Base-by-base conservation (phyloP, 305 asterid species). In the Rubia tinctorum region DNA sequence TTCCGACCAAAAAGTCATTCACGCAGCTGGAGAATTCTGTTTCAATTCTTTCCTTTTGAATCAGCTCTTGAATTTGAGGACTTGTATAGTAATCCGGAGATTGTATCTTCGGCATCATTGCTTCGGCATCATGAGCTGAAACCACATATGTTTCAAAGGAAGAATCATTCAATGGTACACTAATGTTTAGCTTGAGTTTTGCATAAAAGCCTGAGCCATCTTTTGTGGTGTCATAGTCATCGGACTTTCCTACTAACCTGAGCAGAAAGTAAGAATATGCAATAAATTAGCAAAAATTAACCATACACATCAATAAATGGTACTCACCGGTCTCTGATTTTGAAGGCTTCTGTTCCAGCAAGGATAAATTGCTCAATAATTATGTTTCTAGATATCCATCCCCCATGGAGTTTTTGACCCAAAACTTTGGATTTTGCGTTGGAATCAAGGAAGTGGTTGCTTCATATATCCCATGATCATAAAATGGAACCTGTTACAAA, bases 1-100 rank as follows among this genome's bases (percentile, higher is more conserved):
- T 77, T 63, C 97, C 99, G 30, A 91, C 87, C 75, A 90, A 91
- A 70, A 94, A 91, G 68, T 94, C 89, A 83, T 87, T 88, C 77
- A 94, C 95, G 11, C 73, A 87, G 75, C 86, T 66, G 82, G 91
- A 88, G 27, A 79, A 90, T 17, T 92, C 95, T 2, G 95, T 89
- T 62, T 87, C 88, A 4, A 86, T 83, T 84, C 87, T 82, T 81
- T 92, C 99, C 86, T 83, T 90, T 23, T 92, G 91, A 18, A 84
- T 91, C 5, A 94, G 79, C 77, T 90, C 96, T 75, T 88, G 79
- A 40, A 92, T 83, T 53, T 90, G 68, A 68, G 99, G 98, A 77
- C 82, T 86, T 0, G 86, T 86, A 73, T 84, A 94, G 74, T 90
- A 90, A 59, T 94, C 96, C 1, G 86, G 77, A 83, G 79, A 83